phyloP scores from a whole-genome alignment of 306 rosid species.

The Cucumis cinereus region DNA sequence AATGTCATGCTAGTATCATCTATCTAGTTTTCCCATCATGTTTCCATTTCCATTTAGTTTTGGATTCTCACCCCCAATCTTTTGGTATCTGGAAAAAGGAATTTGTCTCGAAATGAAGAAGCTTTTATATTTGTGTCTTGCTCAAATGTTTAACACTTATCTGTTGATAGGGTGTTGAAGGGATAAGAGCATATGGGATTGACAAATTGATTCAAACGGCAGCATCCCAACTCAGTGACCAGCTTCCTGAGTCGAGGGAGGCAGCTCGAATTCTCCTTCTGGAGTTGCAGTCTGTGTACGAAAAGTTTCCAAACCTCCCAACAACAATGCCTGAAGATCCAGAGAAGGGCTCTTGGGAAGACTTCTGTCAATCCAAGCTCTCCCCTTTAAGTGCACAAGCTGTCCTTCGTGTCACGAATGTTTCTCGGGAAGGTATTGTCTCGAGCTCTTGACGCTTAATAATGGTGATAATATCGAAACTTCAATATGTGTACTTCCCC shows the following conservation, averaged over 20 bases:
- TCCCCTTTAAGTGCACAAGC: conserved; percentile 95
- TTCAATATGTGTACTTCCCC: background rate
- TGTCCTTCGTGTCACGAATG: conserved; percentile 74
- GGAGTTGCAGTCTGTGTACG: conserved; percentile 72
- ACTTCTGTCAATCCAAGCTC: conserved; percentile 73
- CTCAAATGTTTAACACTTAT: background rate
- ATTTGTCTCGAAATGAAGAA: background rate
- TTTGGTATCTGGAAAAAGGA: background rate
- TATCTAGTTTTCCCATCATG: background rate
- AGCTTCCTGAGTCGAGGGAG: conserved; percentile 95
- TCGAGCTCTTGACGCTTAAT: conserved; percentile 39
- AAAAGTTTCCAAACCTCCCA: conserved; percentile 34
- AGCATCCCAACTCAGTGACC: conserved; percentile 88
- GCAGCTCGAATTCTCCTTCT: conserved; percentile 78
- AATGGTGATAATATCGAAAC: background rate
- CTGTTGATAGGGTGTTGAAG: conserved; percentile 69
- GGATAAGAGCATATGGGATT: conserved; percentile 69
- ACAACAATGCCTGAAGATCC: conserved; percentile 25
- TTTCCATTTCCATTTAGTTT: background rate
- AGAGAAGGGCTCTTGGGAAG: conserved; percentile 69
- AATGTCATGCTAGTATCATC: background rate
- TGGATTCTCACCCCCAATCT: background rate
- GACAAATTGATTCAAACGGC: conserved; percentile 88
- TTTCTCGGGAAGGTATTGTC: conserved; percentile 61
- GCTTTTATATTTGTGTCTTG: background rate